Percentiles rank a stretch among this genome's conserved stretches.
Conservation (phyloP, 768 basidiomycete genomes). For the Tulasnella sp. region DNA sequence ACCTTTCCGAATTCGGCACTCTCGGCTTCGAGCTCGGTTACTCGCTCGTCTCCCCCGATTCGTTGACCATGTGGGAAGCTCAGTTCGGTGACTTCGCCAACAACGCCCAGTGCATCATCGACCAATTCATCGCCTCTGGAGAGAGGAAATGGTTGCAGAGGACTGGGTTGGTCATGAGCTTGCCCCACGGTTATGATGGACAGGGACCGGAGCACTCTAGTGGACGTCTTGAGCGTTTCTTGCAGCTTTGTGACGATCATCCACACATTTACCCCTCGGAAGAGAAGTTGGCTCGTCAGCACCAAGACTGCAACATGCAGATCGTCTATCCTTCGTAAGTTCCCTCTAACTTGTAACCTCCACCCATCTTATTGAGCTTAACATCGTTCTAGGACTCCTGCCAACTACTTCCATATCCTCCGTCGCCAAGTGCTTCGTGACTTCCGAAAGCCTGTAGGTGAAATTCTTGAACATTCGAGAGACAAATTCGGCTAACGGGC, state of each 20-base stretch:
- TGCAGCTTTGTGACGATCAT: slow-evolving; percentile 97
- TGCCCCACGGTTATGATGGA: slow-evolving; percentile 97
- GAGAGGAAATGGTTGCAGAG: slow-evolving; percentile 98
- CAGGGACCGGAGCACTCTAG: slow-evolving; percentile 99
- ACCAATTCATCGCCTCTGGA: slow-evolving; percentile 96
- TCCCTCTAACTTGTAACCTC: not conserved
- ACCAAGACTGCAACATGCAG: slow-evolving; percentile 99
- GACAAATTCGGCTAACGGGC: slow-evolving; percentile 14
- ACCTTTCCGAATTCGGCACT: slow-evolving; percentile 88
- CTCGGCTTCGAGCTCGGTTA: slow-evolving; percentile 98
- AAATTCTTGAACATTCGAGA: too few relatives aligned
- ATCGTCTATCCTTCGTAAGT: slow-evolving; percentile 93
- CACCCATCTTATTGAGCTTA: not conserved
- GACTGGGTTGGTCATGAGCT: slow-evolving; percentile 78
- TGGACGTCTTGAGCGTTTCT: slow-evolving; percentile 90
- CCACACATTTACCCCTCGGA: slow-evolving; percentile 83
- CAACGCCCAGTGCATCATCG: slow-evolving; percentile 96
- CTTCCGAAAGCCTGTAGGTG: slow-evolving; percentile 88
- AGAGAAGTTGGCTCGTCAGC: slow-evolving; percentile 88
- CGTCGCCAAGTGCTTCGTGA: slow-evolving; percentile 96
- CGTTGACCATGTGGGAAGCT: slow-evolving; percentile 95
- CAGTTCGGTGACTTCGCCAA: slow-evolving; percentile 99
- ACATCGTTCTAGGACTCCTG: slow-evolving; percentile 64
- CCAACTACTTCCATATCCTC: slow-evolving; percentile 97
- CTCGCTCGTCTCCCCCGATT: slow-evolving; percentile 91